Conservation (phyloP, 805 yeast species). For the Lachancea dasiensis region DNA sequence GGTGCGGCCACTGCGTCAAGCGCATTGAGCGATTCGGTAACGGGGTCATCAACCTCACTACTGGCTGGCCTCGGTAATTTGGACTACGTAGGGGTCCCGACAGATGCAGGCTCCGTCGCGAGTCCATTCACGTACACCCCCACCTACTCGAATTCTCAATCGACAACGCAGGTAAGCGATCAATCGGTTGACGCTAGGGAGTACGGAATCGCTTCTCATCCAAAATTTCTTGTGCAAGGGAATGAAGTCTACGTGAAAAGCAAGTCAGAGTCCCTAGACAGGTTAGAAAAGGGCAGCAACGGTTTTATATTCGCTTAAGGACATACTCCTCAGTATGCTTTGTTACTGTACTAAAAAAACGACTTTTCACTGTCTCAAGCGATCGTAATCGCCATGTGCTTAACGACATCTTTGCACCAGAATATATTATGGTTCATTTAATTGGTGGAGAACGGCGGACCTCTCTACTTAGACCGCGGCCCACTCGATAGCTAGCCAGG, state of each 20-base stretch:
- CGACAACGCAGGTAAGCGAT: background rate
- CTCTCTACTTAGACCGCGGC: too few relatives aligned
- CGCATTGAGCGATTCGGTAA: conserved; percentile 1
- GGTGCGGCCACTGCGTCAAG: conserved; percentile 3
- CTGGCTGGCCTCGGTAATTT: conserved; percentile 7
- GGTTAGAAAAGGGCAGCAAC: conserved; percentile 25
- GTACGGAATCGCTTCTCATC: conserved; percentile 3
- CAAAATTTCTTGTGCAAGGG: conserved; percentile 11
- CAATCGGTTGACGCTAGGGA: background rate
- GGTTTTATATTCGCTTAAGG: conserved; percentile 18
- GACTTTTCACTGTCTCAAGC: too few relatives aligned
- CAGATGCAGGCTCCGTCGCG: background rate
- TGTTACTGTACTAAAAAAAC: too few relatives aligned
- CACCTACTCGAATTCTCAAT: conserved; percentile 1
- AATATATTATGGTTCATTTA: too few relatives aligned
- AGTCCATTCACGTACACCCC: conserved; percentile 7
- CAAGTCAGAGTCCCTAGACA: conserved; percentile 14
- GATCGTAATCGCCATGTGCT: too few relatives aligned
- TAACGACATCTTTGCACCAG: too few relatives aligned
- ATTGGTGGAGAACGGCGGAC: too few relatives aligned
- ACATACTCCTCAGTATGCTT: too few relatives aligned
- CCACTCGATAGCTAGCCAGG: too few relatives aligned
- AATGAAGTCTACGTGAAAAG: conserved; percentile 11
- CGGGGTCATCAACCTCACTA: conserved; percentile 3
- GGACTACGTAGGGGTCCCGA: conserved; percentile 2